Percentiles rank a stretch among this genome's conserved stretches.
phyloP scores from a whole-genome alignment of 148 eudicot genomes.

The Diospyros kaki region DNA sequence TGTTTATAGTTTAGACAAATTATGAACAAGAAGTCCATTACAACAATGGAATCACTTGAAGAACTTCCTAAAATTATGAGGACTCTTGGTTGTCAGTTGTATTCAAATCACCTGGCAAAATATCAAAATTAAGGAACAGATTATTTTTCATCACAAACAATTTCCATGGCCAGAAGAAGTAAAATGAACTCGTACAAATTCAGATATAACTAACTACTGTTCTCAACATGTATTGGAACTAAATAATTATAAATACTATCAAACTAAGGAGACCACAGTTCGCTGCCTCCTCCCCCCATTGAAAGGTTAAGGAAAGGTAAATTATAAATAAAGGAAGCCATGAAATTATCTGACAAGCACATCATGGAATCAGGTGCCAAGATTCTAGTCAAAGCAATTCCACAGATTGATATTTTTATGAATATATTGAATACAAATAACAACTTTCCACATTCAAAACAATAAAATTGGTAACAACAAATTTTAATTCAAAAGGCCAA shows the following conservation, averaged over 20 bases:
- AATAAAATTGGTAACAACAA: neutral
- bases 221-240: constrained; percentile 8
- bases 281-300: neutral
- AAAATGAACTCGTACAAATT: neutral
- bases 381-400: neutral
- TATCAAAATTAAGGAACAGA: constrained; percentile 1
- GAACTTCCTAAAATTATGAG: constrained; percentile 6
- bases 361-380: neutral
- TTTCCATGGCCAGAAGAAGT: neutral
- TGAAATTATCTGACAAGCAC: neutral
- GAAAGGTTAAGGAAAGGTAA: neutral
- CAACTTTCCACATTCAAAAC: constrained; percentile 3
- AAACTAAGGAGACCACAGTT: neutral
- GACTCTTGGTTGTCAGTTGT: neutral
- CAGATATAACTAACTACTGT: neutral
- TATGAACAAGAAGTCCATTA: neutral
- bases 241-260: neutral
- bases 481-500: neutral
- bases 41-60: neutral
- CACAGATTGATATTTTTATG: neutral
- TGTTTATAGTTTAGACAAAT: neutral
- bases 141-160: neutral
- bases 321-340: neutral
- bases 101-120: constrained; percentile 5
- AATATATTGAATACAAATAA: neutral